Percentiles rank a stretch among this genome's conserved stretches.
Evolutionary conservation across 2,329 filamentous ascomycete genomes (phyloP).

Genomic region (Trichocomaceae sp.): DNA sequence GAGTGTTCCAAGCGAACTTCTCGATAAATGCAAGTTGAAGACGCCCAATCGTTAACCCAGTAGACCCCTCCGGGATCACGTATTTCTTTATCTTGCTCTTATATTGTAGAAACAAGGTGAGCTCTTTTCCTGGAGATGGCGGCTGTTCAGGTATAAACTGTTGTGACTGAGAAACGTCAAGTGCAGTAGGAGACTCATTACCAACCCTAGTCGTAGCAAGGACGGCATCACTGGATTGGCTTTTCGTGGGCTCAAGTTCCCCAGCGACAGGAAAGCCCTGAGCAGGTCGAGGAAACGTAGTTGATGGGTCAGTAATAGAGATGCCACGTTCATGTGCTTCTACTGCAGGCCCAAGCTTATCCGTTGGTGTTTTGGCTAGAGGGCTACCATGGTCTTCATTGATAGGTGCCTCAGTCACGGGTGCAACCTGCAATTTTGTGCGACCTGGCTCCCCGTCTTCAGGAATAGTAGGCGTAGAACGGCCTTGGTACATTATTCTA

Average conservation of each 20-base stretch:
- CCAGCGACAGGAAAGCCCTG: constrained; percentile 30
- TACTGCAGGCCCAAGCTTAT: constrained; percentile 48
- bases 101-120: constrained; percentile 92
- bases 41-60: constrained; percentile 77
- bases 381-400: constrained; percentile 36
- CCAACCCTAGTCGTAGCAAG: constrained; percentile 14
- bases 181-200: constrained; percentile 19
- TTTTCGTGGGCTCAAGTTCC: constrained; percentile 31
- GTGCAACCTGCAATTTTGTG: constrained; percentile 29
- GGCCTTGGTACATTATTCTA: constrained; percentile 39
- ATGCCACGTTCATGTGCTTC: constrained; percentile 35
- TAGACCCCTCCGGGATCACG: constrained; percentile 74
- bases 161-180: constrained; percentile 42
- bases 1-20: constrained; percentile 98
- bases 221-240: background rate
- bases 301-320: constrained; percentile 48
- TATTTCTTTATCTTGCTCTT: constrained; percentile 97
- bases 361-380: constrained; percentile 56
- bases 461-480: constrained; percentile 48
- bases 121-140: constrained; percentile 69
- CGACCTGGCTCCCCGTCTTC: constrained; percentile 52
- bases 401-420: constrained; percentile 14
- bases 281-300: constrained; percentile 44
- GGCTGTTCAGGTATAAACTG: constrained; percentile 52
- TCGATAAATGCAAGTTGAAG: constrained; percentile 96